phyloP scores from a whole-genome alignment of 495 filamentous ascomycete genomes.

The Penicillium flavigenum region DNA sequence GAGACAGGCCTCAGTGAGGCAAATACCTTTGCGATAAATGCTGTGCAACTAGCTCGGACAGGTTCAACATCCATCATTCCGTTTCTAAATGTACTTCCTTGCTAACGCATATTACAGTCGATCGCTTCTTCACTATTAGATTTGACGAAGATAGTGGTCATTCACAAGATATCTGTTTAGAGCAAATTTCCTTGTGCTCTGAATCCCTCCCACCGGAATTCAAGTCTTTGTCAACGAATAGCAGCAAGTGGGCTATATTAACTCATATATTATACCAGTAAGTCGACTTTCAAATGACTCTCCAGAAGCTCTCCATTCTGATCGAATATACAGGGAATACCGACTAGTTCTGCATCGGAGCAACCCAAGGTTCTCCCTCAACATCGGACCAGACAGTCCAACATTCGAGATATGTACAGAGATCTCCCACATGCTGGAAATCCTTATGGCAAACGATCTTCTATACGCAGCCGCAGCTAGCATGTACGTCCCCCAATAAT shows the following conservation, averaged over 20 bases:
- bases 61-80: constrained; percentile 3
- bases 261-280: constrained; percentile 17
- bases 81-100: background rate
- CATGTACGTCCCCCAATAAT: constrained; percentile 4
- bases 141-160: constrained; percentile 13
- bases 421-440: constrained; percentile 13
- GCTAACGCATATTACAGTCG: constrained; percentile 8
- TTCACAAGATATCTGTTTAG: constrained; percentile 16
- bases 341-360: constrained; percentile 13
- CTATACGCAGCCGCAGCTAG: constrained; percentile 10
- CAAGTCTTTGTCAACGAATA: constrained; percentile 3
- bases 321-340: constrained; percentile 8
- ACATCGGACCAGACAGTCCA: constrained; percentile 8
- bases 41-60: constrained; percentile 13
- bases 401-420: constrained; percentile 16
- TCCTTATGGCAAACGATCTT: constrained; percentile 9
- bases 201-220: constrained; percentile 5
- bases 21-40: constrained; percentile 7
- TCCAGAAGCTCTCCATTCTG: background rate
- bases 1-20: background rate
- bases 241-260: constrained; percentile 15
- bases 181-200: constrained; percentile 14
- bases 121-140: constrained; percentile 15
- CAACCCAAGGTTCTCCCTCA: constrained; percentile 14
- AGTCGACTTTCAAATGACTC: background rate